phyloP scores from a whole-genome alignment of 2,329 filamentous ascomycete species.

The Apiospora kogelbergensis region DNA sequence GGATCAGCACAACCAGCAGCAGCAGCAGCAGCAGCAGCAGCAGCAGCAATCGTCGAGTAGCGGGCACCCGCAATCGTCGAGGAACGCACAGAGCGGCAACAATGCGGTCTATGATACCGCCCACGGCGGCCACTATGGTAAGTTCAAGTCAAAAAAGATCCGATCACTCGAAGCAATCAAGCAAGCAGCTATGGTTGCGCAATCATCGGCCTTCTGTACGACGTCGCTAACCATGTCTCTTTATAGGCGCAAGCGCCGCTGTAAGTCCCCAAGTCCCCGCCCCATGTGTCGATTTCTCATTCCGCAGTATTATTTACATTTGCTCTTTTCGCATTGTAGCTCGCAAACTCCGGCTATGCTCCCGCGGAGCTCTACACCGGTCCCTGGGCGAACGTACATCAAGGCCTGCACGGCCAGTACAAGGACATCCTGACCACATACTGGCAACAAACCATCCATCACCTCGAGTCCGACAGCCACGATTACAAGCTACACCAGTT shows the following conservation, averaged over 20 bases:
- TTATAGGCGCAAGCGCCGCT: constrained; percentile 47
- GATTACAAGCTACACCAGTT: constrained; percentile 99
- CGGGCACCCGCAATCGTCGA: constrained; percentile 8
- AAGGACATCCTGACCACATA: constrained; percentile 98
- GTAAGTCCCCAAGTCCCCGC: constrained; percentile 33
- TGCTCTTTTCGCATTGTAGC: constrained; percentile 49
- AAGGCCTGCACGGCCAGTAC: constrained; percentile 88
- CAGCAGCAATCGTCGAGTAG: background rate
- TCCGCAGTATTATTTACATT: constrained; percentile 13
- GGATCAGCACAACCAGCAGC: constrained; percentile 8
- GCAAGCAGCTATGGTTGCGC: constrained; percentile 18
- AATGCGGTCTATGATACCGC: constrained; percentile 64
- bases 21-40: too few relatives aligned
- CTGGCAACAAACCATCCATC: constrained; percentile 97
- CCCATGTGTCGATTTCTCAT: constrained; percentile 10
- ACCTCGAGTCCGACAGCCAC: constrained; percentile 91
- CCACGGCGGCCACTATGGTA: constrained; percentile 78
- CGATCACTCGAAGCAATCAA: constrained; percentile 15
- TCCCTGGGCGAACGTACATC: constrained; percentile 95
- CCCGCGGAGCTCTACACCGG: constrained; percentile 94
- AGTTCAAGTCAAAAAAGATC: constrained; percentile 25
- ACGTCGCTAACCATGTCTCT: constrained; percentile 34
- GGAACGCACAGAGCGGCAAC: constrained; percentile 19
- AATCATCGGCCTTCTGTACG: constrained; percentile 25
- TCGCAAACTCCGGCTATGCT: constrained; percentile 83